Evolutionary conservation across 2,329 filamentous ascomycete genomes (phyloP).

Genomic region (Leptographium flavum): DNA sequence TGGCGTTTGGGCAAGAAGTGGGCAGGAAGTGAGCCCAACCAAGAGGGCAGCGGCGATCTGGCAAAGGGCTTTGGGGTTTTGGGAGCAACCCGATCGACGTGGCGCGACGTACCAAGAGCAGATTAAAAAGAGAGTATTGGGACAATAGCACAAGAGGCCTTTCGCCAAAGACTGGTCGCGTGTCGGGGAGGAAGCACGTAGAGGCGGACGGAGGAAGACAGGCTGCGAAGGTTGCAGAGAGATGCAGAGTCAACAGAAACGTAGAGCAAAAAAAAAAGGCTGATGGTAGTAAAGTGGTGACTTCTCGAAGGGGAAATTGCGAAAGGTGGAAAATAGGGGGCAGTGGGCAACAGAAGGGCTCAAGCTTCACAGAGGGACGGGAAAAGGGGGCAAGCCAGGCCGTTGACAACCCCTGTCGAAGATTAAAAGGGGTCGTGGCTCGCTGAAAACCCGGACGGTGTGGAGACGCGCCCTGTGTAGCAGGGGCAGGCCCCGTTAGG

Average conservation of each 20-base stretch:
- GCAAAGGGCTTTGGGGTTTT: too few species aligned
- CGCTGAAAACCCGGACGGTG: background rate
- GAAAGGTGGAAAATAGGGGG: constrained; percentile 9
- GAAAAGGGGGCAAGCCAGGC: background rate
- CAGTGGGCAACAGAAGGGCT: constrained; percentile 6
- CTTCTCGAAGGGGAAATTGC: constrained; percentile 13
- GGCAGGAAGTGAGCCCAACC: background rate
- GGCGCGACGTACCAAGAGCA: background rate
- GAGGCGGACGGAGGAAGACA: background rate
- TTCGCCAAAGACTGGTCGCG: constrained; percentile 3
- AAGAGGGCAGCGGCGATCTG: background rate
- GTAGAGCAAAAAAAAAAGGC: constrained; percentile 5
- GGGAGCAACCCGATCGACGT: background rate
- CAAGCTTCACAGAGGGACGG: constrained; percentile 1
- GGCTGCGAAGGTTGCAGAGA: constrained; percentile 4
- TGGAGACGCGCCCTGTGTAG: background rate
- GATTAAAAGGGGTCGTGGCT: constrained; percentile 9
- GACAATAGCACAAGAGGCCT: background rate
- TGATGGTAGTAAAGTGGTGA: constrained; percentile 6
- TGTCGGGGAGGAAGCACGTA: constrained; percentile 1
- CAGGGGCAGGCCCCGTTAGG: background rate
- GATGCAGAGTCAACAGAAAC: too few species aligned
- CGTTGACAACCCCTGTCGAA: constrained; percentile 7
- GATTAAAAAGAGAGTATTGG: background rate
- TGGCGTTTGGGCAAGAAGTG: background rate